phyloP scores from a whole-genome alignment of 2,329 filamentous ascomycete species.

The Akanthomyces uredinophilus region DNA sequence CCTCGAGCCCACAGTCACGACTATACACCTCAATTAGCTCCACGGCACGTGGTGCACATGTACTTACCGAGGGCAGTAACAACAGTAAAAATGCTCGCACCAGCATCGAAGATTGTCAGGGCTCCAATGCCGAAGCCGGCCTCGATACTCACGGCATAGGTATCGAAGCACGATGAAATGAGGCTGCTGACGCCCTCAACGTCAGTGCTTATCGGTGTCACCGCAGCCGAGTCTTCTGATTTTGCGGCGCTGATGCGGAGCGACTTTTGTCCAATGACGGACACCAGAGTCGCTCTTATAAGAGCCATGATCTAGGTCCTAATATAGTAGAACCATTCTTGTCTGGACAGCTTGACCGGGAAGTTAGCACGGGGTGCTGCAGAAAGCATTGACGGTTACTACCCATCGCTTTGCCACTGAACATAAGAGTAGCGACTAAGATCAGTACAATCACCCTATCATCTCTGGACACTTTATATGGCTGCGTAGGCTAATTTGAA shows the following conservation, averaged over 20 bases:
- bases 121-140: not conserved
- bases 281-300: not conserved
- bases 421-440: not conserved
- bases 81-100: not conserved
- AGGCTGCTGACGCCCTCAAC: not conserved
- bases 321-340: not conserved
- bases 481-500: not conserved
- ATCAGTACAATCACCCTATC: not conserved
- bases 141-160: not conserved
- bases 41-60: not conserved
- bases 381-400: no score
- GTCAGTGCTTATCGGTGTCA: conserved; percentile 1
- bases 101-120: not conserved
- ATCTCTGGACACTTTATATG: not conserved
- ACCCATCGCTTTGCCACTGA: not conserved
- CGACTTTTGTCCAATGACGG: conserved; percentile 3
- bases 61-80: not conserved
- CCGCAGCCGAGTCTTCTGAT: not conserved
- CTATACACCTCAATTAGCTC: not conserved
- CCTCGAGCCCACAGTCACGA: not conserved
- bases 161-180: not conserved
- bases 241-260: not conserved
- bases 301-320: not conserved
- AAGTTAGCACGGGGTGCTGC: not conserved
- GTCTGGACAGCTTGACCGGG: not conserved